phyloP scores from a whole-genome alignment of 2,329 filamentous ascomycete genomes.

The Cladorrhinum sp. region DNA sequence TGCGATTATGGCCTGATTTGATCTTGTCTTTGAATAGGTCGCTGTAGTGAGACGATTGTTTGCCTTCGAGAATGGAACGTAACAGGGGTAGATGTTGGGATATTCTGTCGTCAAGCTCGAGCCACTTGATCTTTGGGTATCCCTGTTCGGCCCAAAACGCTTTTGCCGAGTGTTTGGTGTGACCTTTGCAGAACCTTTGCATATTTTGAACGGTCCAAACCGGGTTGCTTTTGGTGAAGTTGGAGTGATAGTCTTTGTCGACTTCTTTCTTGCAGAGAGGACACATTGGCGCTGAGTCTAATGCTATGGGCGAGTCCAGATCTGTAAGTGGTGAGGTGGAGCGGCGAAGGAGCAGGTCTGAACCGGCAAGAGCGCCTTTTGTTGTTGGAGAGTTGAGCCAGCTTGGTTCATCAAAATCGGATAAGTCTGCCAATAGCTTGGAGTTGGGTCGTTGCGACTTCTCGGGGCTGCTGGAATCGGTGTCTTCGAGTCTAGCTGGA shows the following conservation, averaged over 20 bases:
- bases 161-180: slow-evolving; percentile 55
- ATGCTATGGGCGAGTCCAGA: background rate
- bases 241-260: slow-evolving; percentile 50
- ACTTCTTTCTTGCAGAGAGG: slow-evolving; percentile 65
- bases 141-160: slow-evolving; percentile 47
- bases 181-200: slow-evolving; percentile 60
- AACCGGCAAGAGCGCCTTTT: background rate
- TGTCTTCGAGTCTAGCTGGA: background rate
- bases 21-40: slow-evolving; percentile 53
- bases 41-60: slow-evolving; percentile 56
- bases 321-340: slow-evolving; percentile 15
- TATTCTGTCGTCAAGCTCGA: slow-evolving; percentile 56
- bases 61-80: slow-evolving; percentile 57
- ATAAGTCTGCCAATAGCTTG: background rate
- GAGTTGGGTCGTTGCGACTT: background rate
- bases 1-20: slow-evolving; percentile 56
- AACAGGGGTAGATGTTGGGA: slow-evolving; percentile 53
- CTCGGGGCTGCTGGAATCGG: background rate
- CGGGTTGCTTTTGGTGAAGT: slow-evolving; percentile 44
- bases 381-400: background rate
- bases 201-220: slow-evolving; percentile 57
- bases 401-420: background rate
- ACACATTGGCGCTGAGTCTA: slow-evolving; percentile 44
- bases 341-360: background rate
- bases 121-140: slow-evolving; percentile 74